Conservation (phyloP, 1,139 yeast species). For the Debaryomycetaceae sp. region DNA sequence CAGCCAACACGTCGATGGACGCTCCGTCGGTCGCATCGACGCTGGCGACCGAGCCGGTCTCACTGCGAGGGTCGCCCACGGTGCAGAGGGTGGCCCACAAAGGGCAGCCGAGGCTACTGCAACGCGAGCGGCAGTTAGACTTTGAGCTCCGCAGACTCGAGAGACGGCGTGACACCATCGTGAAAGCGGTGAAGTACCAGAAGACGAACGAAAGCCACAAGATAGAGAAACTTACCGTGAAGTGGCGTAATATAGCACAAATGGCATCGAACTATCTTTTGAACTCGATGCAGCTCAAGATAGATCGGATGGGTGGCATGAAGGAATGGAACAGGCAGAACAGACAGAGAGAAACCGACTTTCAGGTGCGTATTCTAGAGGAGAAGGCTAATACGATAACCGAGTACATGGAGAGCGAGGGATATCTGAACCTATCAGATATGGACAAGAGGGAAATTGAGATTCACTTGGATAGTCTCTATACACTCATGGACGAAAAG, state of each 20-base stretch:
- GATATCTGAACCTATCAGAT: conserved; percentile 8
- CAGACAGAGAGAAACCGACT: conserved; percentile 5
- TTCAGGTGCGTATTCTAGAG: conserved; percentile 3
- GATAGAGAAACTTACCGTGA: conserved; percentile 8
- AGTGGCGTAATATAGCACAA: conserved; percentile 12
- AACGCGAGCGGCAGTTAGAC: conserved; percentile 8
- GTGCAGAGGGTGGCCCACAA: not conserved
- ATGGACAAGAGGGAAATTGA: conserved; percentile 8
- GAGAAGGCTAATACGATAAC: conserved; percentile 5
- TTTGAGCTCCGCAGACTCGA: conserved; percentile 8
- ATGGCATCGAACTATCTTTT: conserved; percentile 14
- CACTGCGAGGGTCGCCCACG: not conserved
- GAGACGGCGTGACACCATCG: conserved; percentile 9
- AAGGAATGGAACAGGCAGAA: conserved; percentile 7
- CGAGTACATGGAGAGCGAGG: conserved; percentile 9
- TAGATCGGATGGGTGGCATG: conserved; percentile 12
- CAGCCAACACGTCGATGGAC: not conserved
- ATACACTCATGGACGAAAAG: conserved; percentile 2
- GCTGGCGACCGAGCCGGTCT: not conserved
- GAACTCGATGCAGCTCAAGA: conserved; percentile 11
- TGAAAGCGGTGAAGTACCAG: conserved; percentile 11
- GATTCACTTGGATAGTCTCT: conserved; percentile 3
- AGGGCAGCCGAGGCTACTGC: not conserved
- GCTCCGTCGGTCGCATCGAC: not conserved
- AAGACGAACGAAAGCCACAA: conserved; percentile 6